phyloP scores from a whole-genome alignment of 106 monocot species.

The Dactylorhiza incarnata region DNA sequence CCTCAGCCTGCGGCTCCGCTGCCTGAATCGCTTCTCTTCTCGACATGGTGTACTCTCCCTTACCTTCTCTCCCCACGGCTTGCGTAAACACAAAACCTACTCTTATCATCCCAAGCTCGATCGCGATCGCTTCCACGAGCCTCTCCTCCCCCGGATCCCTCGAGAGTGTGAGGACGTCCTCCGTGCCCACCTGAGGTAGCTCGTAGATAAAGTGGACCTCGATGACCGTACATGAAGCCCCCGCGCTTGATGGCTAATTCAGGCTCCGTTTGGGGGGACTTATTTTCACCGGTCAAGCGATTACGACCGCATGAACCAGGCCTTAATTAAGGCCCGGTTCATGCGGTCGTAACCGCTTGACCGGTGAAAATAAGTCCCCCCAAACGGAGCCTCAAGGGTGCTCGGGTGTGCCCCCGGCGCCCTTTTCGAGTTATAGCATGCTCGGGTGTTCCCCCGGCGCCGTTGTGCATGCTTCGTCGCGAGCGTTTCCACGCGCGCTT shows the following conservation, averaged over 20 bases:
- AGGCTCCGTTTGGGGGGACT: no score
- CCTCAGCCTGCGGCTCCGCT: slow-evolving; percentile 67
- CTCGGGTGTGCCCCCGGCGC: no score
- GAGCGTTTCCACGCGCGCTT: no score
- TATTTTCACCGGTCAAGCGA: no score
- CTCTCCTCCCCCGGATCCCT: slow-evolving; percentile 70
- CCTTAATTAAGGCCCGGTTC: no score
- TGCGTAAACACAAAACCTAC: slow-evolving; percentile 91
- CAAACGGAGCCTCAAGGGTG: no score
- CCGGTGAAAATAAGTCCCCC: no score
- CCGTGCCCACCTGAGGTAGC: slow-evolving; percentile 88
- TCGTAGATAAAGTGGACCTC: slow-evolving; percentile 88
- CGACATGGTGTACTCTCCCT: slow-evolving; percentile 82
- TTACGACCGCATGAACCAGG: no score
- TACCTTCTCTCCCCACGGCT: slow-evolving; percentile 54
- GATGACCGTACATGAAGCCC: slow-evolving; percentile 82
- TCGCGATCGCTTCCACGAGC: slow-evolving; percentile 75
- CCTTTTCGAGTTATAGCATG: no score
- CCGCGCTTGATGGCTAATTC: slow-evolving; percentile 86
- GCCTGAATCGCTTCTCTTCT: slow-evolving; percentile 75
- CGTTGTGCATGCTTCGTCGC: no score
- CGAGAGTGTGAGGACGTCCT: slow-evolving; percentile 41
- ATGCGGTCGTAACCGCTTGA: no score
- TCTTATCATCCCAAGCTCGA: slow-evolving; percentile 68
- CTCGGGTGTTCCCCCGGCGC: no score